Evolutionary conservation across 2,329 filamentous ascomycete species (phyloP), one percentile per base, ranked within the genome.

Genomic region (Sordariomycetes sp.): DNA sequence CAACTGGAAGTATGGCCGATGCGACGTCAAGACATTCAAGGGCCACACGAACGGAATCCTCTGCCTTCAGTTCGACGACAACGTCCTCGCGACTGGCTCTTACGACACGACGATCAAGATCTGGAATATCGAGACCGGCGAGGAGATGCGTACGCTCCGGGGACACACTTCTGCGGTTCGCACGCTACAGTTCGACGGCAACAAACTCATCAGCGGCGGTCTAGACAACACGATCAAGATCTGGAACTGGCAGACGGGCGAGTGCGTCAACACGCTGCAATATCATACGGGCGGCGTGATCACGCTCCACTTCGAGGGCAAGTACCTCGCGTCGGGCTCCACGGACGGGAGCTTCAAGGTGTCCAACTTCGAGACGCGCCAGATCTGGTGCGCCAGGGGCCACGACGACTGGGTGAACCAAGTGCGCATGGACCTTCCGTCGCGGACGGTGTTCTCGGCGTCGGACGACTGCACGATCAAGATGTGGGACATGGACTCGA

Each of bases 1-100:
- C 60, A 97, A 97, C 70, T 99, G 94, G 94, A 96, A 96, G 70
- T 91, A 96, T 62, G 93, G 94, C 3, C 85, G 93, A 43, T 97
- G 88, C 73, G 86, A 86, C 7, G 87, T 89, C 64, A 91, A 87
- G 68, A 83, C 88, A 14, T 90, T 99, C 71, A 87, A 86, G 64
- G 93, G 92, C 1, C 79, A 97, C 71, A 86, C 83, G 12, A 97
- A 97, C 68, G 93, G 93, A 46, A 69, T 76, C 46, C 76, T 73
- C 2, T 76, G 74, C 54, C 67, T 76, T 10, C 73, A 76, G 60
- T 76, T 99, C 61, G 89, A 95, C 64, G 92, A 97, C 63, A 90
- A 89, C 64, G 89, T 95, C 60, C 79, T 99, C 55, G 93, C 91
- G 10, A 96, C 93, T 0, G 94, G 94, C 10, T 97, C 92, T 0